Evolutionary conservation across 2,329 filamentous ascomycete species (phyloP).

Genomic region (Pyricularia pennisetigena): DNA sequence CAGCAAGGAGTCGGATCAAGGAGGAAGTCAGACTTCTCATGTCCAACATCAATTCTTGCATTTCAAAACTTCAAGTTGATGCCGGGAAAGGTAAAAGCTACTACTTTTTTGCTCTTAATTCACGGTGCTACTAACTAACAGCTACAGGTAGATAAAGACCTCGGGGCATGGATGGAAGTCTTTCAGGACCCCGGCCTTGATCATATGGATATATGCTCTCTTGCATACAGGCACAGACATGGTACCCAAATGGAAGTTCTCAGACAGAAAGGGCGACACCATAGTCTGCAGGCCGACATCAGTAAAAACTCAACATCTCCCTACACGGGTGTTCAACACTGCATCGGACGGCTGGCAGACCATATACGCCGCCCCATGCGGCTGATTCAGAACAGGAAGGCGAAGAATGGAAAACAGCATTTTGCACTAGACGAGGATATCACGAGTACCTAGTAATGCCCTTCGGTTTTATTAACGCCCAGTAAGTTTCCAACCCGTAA

Average conservation of each 20-base stretch:
- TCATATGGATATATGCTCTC: neutral
- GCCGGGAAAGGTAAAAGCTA: neutral
- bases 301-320: neutral
- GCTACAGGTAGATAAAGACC: neutral
- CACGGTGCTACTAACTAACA: neutral
- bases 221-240: neutral
- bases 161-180: neutral
- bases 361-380: constrained; percentile 26
- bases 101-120: neutral
- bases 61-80: neutral
- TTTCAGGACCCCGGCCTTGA: neutral
- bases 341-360: constrained; percentile 33
- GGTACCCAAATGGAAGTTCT: neutral
- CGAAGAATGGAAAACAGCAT: no score
- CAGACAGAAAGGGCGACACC: neutral
- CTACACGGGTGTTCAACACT: constrained; percentile 25
- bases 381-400: constrained; percentile 22
- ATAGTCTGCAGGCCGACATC: neutral
- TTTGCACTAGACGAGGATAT: no score
- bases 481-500: no score
- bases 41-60: neutral
- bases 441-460: no score
- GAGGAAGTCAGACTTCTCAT: neutral
- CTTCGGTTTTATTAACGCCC: no score
- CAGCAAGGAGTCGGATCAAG: neutral